phyloP scores from a whole-genome alignment of 305 asterid genomes.

The Ajuga reptans region DNA sequence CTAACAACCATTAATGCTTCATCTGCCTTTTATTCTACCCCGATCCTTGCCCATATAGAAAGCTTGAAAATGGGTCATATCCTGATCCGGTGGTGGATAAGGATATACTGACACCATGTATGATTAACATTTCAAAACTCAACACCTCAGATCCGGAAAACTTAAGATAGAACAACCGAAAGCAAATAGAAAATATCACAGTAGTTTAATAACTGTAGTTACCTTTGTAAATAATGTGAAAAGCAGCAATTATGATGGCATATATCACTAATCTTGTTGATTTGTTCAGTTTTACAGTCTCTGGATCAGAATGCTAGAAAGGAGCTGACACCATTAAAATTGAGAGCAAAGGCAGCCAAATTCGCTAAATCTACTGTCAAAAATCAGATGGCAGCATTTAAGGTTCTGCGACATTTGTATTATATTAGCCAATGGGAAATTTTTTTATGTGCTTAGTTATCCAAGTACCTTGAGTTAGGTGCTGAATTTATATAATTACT shows the following conservation, averaged over 20 bases:
- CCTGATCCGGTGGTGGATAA: too few species aligned
- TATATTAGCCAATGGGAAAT: not conserved
- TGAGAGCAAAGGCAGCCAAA: conserved; percentile 90
- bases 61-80: too few species aligned
- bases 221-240: not conserved
- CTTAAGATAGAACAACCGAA: too few species aligned
- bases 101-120: too few species aligned
- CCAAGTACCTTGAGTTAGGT: conserved; percentile 7
- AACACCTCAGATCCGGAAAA: too few species aligned
- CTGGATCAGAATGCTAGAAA: conserved; percentile 78
- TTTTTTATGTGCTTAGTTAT: not conserved
- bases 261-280: conserved; percentile 28
- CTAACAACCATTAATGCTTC: not conserved
- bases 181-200: too few species aligned
- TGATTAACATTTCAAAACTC: too few species aligned
- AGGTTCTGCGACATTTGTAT: conserved; percentile 41
- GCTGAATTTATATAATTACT: not conserved
- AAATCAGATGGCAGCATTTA: conserved; percentile 87
- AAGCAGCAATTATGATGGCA: not conserved
- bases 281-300: conserved; percentile 80
- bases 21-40: too few species aligned
- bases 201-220: not conserved
- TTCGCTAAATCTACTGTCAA: conserved; percentile 86
- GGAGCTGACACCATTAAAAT: conserved; percentile 89
- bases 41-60: too few species aligned